phyloP scores from a whole-genome alignment of 768 basidiomycete genomes.

The Cyclocybe aegerita region DNA sequence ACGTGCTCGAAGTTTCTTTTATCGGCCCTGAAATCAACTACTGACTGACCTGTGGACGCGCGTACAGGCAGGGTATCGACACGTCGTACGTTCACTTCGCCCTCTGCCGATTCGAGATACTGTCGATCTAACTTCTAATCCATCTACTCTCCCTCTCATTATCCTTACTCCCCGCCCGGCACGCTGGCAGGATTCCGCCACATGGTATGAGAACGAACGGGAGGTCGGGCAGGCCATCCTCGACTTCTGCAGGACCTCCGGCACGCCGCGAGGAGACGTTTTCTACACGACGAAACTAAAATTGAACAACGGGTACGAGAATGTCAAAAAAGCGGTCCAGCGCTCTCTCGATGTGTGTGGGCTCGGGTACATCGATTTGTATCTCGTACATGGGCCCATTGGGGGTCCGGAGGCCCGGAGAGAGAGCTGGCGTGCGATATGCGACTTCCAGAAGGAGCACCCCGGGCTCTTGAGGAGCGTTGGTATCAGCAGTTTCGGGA shows the following conservation, averaged over 20 bases:
- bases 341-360: constrained; percentile 52
- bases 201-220: constrained; percentile 65
- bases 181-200: constrained; percentile 40
- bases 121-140: constrained; percentile 18
- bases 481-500: constrained; percentile 64
- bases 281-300: constrained; percentile 75
- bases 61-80: constrained; percentile 59
- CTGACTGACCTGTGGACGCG: neutral
- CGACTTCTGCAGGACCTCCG: constrained; percentile 47
- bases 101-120: constrained; percentile 10
- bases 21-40: constrained; percentile 8
- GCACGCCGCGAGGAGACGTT: constrained; percentile 54
- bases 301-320: constrained; percentile 51
- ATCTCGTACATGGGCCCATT: constrained; percentile 68
- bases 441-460: constrained; percentile 57
- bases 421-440: constrained; percentile 66
- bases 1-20: constrained; percentile 5
- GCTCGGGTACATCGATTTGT: constrained; percentile 68
- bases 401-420: constrained; percentile 56
- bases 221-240: constrained; percentile 63
- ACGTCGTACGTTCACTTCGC: constrained; percentile 42
- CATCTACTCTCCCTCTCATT: neutral
- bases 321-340: constrained; percentile 48
- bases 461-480: constrained; percentile 55
- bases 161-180: neutral